A percentile compares a stretch with the other conserved stretches of the same genome.
Conservation (phyloP, 768 basidiomycete species). For the Leucosporidium creatinivorum region DNA sequence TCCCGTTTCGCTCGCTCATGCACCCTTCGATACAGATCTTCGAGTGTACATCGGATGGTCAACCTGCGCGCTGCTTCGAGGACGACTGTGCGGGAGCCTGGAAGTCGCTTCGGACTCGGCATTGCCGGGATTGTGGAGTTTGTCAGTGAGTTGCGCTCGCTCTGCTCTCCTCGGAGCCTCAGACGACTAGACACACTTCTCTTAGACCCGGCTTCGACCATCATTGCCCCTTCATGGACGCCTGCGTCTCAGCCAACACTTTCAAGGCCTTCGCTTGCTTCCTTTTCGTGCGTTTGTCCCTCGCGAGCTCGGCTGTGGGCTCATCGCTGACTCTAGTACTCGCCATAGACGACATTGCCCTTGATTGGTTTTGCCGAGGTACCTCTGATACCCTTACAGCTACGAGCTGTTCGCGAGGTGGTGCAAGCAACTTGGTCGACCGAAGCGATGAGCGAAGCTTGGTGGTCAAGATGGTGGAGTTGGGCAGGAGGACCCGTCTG, state of each 20-base stretch:
- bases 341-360: constrained; percentile 8
- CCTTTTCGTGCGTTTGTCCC: neutral
- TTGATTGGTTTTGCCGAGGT: constrained; percentile 18
- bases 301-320: constrained; percentile 1
- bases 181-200: neutral
- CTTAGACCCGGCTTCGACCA: constrained; percentile 17
- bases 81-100: constrained; percentile 15
- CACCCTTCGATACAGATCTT: constrained; percentile 3
- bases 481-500: constrained; percentile 26
- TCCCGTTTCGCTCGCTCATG: too few species aligned
- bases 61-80: neutral
- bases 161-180: neutral
- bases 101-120: constrained; percentile 17
- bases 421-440: constrained; percentile 10
- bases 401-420: constrained; percentile 4
- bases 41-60: constrained; percentile 8
- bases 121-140: constrained; percentile 10
- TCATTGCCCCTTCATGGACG: constrained; percentile 28
- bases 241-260: neutral
- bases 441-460: neutral
- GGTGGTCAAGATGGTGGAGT: constrained; percentile 21
- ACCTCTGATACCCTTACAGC: constrained; percentile 14
- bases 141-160: neutral
- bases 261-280: neutral
- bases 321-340: neutral